A percentile compares a stretch with the other conserved stretches of the same genome.
These are phyloP conservation scores for Backusella macrospora DNA, from an alignment of 192 early-diverging fungal species.

Conservation along the genomic window DNA sequence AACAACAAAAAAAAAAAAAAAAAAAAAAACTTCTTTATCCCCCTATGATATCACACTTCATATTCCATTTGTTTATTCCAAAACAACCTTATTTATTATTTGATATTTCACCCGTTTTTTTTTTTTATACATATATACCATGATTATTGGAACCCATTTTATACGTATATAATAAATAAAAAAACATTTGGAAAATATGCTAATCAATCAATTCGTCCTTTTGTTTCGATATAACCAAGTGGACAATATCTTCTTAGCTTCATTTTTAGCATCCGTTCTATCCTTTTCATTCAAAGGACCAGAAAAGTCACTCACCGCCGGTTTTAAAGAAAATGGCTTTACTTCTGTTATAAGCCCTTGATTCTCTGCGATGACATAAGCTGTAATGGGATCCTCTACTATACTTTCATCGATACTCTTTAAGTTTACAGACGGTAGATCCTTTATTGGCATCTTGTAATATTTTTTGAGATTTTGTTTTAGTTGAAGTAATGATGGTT, in stretches of 20 bases:
- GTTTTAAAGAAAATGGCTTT: neutral
- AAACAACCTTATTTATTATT: too few species aligned
- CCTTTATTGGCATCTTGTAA: neutral
- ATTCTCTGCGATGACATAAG: neutral
- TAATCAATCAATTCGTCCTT: neutral
- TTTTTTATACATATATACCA: too few species aligned
- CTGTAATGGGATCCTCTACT: neutral
- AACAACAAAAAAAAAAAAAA: too few species aligned
- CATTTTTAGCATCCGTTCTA: neutral
- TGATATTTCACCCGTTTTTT: too few species aligned
- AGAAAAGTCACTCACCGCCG: neutral
- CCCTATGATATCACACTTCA: too few species aligned
- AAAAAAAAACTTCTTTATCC: too few species aligned
- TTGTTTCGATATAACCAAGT: neutral
- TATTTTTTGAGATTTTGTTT: neutral
- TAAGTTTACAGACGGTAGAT: neutral
- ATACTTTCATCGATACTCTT: neutral
- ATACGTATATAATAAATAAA: too few species aligned
- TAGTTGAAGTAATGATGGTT: neutral
- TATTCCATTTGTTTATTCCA: too few species aligned
- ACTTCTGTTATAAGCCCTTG: neutral
- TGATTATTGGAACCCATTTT: too few species aligned
- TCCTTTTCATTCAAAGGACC: neutral
- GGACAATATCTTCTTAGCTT: neutral
- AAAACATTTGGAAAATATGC: neutral